Evolutionary conservation across 2,329 filamentous ascomycete species (phyloP).

Genomic region (Aspergillus latus): DNA sequence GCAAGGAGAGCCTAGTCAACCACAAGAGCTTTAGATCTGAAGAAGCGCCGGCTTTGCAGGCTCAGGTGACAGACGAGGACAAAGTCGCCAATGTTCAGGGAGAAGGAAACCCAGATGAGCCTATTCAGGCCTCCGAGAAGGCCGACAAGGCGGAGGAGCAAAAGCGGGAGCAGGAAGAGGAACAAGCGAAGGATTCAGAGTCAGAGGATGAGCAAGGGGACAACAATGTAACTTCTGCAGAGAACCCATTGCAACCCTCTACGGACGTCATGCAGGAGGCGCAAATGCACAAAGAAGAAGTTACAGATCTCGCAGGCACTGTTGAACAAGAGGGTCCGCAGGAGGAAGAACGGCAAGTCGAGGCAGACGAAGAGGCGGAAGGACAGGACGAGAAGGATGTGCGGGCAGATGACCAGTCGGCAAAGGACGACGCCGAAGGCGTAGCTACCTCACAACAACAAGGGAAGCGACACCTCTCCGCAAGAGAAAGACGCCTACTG

Average conservation of each 20-base stretch:
- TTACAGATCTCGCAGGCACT: conserved; percentile 36
- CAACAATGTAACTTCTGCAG: conserved; percentile 5
- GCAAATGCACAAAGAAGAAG: conserved; percentile 29
- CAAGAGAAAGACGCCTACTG: conserved; percentile 46
- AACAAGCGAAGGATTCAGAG: conserved; percentile 15
- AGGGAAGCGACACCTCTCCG: conserved; percentile 34
- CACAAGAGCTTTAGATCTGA: conserved; percentile 72
- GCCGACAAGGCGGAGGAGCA: conserved; percentile 22
- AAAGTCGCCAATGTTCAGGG: conserved; percentile 26
- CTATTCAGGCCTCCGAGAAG: neutral
- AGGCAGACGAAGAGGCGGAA: conserved; percentile 27
- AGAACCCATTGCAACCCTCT: conserved; percentile 21
- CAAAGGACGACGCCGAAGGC: conserved; percentile 16
- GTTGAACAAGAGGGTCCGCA: conserved; percentile 38
- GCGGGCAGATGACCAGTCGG: conserved; percentile 3
- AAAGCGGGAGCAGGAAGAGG: conserved; percentile 18
- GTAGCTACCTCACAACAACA: conserved; percentile 13
- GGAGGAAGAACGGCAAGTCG: conserved; percentile 22
- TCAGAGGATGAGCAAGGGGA: too few species aligned
- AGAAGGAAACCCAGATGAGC: conserved; percentile 12
- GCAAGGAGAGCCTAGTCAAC: conserved; percentile 77
- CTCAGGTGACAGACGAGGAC: conserved; percentile 27
- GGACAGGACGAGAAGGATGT: conserved; percentile 29
- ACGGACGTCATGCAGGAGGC: conserved; percentile 17
- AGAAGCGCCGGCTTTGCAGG: conserved; percentile 22